phyloP scores from a whole-genome alignment of 306 rosid species.

The Castanea mollissima region DNA sequence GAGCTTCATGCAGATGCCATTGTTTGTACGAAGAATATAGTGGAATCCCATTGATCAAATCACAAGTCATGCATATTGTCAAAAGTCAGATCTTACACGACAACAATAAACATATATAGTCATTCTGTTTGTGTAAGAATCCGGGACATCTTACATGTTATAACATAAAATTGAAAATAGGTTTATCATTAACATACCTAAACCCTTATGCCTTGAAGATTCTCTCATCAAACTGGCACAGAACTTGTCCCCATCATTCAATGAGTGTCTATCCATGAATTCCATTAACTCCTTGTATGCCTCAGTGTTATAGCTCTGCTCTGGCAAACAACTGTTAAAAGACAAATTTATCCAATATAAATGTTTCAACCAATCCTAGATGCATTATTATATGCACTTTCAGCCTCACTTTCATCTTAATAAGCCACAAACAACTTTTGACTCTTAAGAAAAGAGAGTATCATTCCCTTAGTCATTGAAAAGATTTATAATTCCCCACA shows the following conservation, averaged over 20 bases:
- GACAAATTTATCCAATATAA: slow-evolving; percentile 10
- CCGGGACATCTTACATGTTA: slow-evolving; percentile 7
- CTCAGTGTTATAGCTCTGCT: slow-evolving; percentile 86
- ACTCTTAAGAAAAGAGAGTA: background rate
- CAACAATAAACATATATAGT: background rate
- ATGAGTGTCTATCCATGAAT: slow-evolving; percentile 58
- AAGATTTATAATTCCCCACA: background rate
- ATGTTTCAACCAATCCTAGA: background rate
- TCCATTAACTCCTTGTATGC: slow-evolving; percentile 81
- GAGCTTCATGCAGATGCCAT: slow-evolving; percentile 52
- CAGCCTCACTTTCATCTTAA: no score
- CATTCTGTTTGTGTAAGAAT: background rate
- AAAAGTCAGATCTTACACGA: slow-evolving; percentile 8
- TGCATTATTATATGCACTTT: no score
- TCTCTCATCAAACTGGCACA: slow-evolving; percentile 85
- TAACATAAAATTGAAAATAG: slow-evolving; percentile 3
- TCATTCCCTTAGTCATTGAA: background rate
- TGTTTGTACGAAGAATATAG: no score
- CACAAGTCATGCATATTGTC: slow-evolving; percentile 5
- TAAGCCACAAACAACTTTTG: background rate
- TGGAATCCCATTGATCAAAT: background rate
- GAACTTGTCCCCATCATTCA: slow-evolving; percentile 86
- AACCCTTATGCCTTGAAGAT: slow-evolving; percentile 74
- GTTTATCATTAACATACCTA: slow-evolving; percentile 44
- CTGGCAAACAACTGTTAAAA: slow-evolving; percentile 24